Base-by-base conservation (phyloP, 768 basidiomycete species). In the Boletus huronensis region DNA sequence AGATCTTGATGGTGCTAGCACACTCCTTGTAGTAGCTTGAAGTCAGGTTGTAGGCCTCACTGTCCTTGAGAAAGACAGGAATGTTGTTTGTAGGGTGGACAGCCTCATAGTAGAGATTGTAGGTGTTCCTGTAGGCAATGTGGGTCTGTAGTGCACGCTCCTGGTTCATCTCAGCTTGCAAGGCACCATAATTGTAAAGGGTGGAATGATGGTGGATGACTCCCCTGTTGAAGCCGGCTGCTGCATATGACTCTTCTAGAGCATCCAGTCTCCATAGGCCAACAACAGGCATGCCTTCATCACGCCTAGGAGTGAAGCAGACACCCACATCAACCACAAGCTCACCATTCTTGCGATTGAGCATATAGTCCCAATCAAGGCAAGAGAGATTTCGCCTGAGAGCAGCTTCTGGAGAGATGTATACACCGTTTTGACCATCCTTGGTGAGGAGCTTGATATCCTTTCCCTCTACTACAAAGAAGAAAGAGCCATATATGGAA, bases 51-150 rank as follows among this genome's bases (percentile, higher is more conserved):
- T 59, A 76, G 34, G 54, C 54, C 9, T 40, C 19, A 21, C 19
- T 19, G 39, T 40, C 11, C 19, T 21, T 40, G 19, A 9, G 9
- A 40, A 40, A 19, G 1, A 21, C 5, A 2, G 47, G 49, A 2
- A 13, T 25, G 35, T 52, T 54, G 48, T 45, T 49, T 45, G 41
- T 48, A 1, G 59, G 42, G 9, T 31, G 19, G 8, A 59, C 25
- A 2, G 35, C 48, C 31, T 63, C 52, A 38, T 57, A 62, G 11
- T 39, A 42, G 13, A 62, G 59, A 7, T 62, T 62, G 48, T 62
- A 64, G 10, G 58, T 41, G 21, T 29, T 60, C 19, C 53, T 21
- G 40, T 57, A 64, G 1, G 39, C 21, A 1, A 59, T 9, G 16
- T 64, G 60, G 1, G 48, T 57, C 1, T 53, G 53, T 0, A 36